Evolutionary conservation across 106 monocot species (phyloP), one percentile per base, ranked within the genome.

Genomic region (Allium fistulosum): DNA sequence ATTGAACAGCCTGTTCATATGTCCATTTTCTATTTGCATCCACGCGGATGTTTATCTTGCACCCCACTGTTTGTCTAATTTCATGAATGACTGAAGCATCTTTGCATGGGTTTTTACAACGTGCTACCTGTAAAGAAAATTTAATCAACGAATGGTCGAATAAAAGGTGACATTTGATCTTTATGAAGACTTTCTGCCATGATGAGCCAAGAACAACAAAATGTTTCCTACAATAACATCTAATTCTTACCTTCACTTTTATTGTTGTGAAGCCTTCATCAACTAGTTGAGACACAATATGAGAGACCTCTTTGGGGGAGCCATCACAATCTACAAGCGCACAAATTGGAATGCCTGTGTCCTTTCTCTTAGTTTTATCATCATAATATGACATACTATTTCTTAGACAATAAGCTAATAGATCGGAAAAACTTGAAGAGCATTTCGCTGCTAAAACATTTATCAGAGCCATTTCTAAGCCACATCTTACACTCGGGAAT

Each of bases 11-110:
- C 56, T 92, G 57, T 69, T 83, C 78, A 77, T 86, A 92, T 69
- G 81, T 75, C 96, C 96, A 96, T 52, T 68, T 91, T 59, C 80
- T 72, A 79, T 96, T 96, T 65, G 96, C 96, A 92, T 96, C 96
- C 56, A 75, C 96, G 59, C 96, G 88, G 59, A 95, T 80, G 62
- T 86, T 77, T 13, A 95, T 83, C 26, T 80, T 51, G 71, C 83
- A 83, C 8, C 95, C 91, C 69, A 88, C 67, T 27, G 14, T 65
- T 47, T 82, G 71, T 74, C 95, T 85, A 67, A 95, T 80, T 82
- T 88, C 79, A 53, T 80, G 74, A 37, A 91, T 81, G 51, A 91
- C 72, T 66, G 64, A 77, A 56, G 76, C 95, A 88, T 95, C 95
- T 71, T 95, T 91, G 69, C 51, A 50, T 6, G 91, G 95, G 65